A percentile compares a stretch with the other conserved stretches of the same genome.
These are phyloP conservation scores for Curvularia spicifera DNA, from an alignment of 2,329 filamentous ascomycete species.

Conservation along the genomic window DNA sequence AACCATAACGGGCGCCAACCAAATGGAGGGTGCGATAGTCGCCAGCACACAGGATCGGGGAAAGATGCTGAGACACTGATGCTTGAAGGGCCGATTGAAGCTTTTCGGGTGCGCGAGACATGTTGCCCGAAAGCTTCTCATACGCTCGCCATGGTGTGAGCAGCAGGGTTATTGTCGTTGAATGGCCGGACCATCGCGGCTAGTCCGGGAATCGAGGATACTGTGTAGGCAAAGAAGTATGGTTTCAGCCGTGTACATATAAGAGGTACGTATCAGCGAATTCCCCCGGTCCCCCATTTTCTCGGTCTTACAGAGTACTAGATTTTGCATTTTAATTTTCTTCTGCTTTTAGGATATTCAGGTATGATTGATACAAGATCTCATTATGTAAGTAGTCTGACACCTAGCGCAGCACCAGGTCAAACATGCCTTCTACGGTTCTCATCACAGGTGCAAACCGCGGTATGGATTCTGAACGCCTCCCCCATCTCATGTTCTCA, in stretches of 20 bases:
- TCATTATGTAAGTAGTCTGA: not conserved
- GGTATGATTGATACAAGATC: not conserved
- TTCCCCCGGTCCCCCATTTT: not conserved
- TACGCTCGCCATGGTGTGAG: not conserved
- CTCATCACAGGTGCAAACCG: constrained; percentile 46
- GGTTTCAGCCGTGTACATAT: not conserved
- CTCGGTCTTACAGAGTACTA: not conserved
- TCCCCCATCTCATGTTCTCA: not conserved
- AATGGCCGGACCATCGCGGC: not conserved
- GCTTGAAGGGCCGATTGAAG: not conserved
- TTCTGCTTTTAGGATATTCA: not conserved
- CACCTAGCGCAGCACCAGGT: not conserved
- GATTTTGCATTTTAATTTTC: not conserved
- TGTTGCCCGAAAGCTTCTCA: not conserved
- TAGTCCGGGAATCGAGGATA: not conserved
- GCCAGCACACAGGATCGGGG: not conserved
- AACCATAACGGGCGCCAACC: not conserved
- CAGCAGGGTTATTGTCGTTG: not conserved
- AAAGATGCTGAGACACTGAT: not conserved
- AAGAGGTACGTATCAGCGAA: not conserved
- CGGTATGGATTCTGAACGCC: constrained; percentile 24
- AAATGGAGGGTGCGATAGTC: not conserved
- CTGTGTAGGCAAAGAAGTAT: not conserved
- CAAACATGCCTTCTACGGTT: constrained; percentile 14
- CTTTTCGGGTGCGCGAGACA: not conserved